Evolutionary conservation across 768 basidiomycete species (phyloP).

Genomic region (Amanita exitialis): DNA sequence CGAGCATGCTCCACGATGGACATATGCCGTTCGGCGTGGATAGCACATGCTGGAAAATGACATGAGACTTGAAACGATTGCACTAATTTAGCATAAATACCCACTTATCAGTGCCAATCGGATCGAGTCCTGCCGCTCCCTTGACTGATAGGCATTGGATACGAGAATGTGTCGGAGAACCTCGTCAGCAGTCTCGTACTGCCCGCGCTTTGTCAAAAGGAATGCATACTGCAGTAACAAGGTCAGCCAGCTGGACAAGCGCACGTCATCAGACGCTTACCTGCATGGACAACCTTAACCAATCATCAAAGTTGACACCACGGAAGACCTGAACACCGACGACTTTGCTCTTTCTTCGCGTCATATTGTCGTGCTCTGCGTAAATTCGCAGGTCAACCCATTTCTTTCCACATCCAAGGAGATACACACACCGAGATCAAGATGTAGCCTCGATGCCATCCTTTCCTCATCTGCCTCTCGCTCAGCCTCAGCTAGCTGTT

Average conservation of each 20-base stretch:
- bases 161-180: conserved; percentile 64
- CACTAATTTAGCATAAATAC: conserved; percentile 13
- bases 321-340: conserved; percentile 58
- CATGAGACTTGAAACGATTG: background rate
- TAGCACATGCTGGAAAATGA: conserved; percentile 54
- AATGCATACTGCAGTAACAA: conserved; percentile 55
- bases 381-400: background rate
- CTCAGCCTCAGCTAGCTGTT: conserved; percentile 19
- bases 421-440: conserved; percentile 52
- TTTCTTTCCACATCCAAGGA: background rate
- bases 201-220: conserved; percentile 49
- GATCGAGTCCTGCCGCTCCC: conserved; percentile 56
- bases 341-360: conserved; percentile 36
- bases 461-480: conserved; percentile 56
- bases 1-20: conserved; percentile 67
- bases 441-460: conserved; percentile 68
- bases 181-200: conserved; percentile 62
- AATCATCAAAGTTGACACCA: conserved; percentile 73
- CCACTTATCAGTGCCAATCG: conserved; percentile 70
- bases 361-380: conserved; percentile 46
- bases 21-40: conserved; percentile 41
- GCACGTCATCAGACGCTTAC: conserved; percentile 27
- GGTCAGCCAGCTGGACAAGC: background rate
- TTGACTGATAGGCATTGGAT: conserved; percentile 64
- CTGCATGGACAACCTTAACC: conserved; percentile 81